These are phyloP conservation scores for Xylariaceae sp. DNA, from an alignment of 2,329 filamentous ascomycete genomes.

Conservation along the genomic window DNA sequence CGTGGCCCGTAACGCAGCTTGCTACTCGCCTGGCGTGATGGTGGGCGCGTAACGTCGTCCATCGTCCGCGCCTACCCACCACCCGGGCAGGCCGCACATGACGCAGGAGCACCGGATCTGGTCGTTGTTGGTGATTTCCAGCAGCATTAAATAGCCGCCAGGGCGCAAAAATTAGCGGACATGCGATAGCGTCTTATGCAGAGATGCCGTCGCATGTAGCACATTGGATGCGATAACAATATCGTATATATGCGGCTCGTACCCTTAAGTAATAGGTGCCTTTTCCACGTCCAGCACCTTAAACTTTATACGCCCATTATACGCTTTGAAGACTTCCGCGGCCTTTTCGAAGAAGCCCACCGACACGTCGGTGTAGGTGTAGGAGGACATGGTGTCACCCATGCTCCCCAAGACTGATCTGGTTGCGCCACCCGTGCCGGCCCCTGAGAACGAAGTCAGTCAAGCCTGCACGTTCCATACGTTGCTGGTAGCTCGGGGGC, in stretches of 20 bases:
- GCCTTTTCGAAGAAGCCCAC: conserved; percentile 2
- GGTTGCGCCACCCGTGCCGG: conserved; percentile 5
- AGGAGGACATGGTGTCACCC: neutral
- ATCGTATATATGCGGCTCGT: conserved; percentile 10
- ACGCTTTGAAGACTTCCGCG: neutral
- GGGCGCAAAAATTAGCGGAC: conserved; percentile 12
- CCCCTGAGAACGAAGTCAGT: conserved; percentile 1
- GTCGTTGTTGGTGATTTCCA: conserved; percentile 2
- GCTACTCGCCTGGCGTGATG: conserved; percentile 15
- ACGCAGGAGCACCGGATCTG: conserved; percentile 10
- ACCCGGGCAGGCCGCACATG: conserved; percentile 29
- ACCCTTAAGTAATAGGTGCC: conserved; percentile 8
- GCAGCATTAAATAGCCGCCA: conserved; percentile 7
- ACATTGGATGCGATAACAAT: conserved; percentile 14
- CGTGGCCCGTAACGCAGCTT: conserved; percentile 11
- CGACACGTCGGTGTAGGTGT: conserved; percentile 6
- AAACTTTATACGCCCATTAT: conserved; percentile 1
- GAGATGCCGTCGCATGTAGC: conserved; percentile 12
- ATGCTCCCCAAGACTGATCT: neutral
- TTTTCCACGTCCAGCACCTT: conserved; percentile 4
- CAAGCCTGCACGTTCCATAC: no score
- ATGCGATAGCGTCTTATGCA: conserved; percentile 10
- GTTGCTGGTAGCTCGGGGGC: no score
- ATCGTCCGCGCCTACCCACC: conserved; percentile 26
- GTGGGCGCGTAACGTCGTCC: conserved; percentile 15